phyloP scores from a whole-genome alignment of 495 filamentous ascomycete genomes.

The Penicillium salamii region DNA sequence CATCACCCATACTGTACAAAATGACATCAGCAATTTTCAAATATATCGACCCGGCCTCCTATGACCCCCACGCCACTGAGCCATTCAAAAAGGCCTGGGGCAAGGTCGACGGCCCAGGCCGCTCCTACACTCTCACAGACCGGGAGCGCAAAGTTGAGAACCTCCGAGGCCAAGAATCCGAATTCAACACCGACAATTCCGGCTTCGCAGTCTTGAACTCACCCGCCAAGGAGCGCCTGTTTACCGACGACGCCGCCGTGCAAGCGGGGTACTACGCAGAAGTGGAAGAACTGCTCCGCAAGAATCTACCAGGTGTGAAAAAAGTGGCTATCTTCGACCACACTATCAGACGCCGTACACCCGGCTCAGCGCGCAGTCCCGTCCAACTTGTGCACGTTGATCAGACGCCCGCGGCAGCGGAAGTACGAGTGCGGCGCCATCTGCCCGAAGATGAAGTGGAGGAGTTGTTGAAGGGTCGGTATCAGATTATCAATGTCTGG shows the following conservation, averaged over 20 bases:
- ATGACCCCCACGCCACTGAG: slow-evolving; percentile 13
- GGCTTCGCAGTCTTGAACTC: slow-evolving; percentile 9
- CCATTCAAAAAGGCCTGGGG: slow-evolving; percentile 17
- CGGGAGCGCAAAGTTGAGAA: slow-evolving; percentile 6
- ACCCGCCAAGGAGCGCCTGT: slow-evolving; percentile 4
- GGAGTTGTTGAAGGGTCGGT: slow-evolving; percentile 57
- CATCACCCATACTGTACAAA: slow-evolving; percentile 3
- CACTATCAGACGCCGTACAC: slow-evolving; percentile 67
- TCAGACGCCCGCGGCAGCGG: slow-evolving; percentile 64
- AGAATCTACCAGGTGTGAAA: slow-evolving; percentile 58
- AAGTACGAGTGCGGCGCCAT: slow-evolving; percentile 61
- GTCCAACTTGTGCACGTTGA: slow-evolving; percentile 78
- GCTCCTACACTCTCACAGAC: slow-evolving; percentile 6
- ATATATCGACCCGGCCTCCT: slow-evolving; percentile 14
- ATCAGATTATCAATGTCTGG: slow-evolving; percentile 89
- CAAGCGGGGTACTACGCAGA: slow-evolving; percentile 74
- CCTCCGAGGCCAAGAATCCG: slow-evolving; percentile 10
- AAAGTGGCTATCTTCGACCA: slow-evolving; percentile 82
- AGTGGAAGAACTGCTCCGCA: slow-evolving; percentile 62
- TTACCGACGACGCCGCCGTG: slow-evolving; percentile 54
- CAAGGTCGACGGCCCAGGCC: slow-evolving; percentile 16
- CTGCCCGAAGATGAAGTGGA: slow-evolving; percentile 55
- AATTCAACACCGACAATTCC: slow-evolving; percentile 10
- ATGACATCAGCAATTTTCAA: slow-evolving; percentile 25
- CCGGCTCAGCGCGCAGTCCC: slow-evolving; percentile 54